Percentiles rank a stretch among this genome's conserved stretches.
Evolutionary conservation across 331 rosid species (phyloP).

Genomic region (Spiraea crenata): DNA sequence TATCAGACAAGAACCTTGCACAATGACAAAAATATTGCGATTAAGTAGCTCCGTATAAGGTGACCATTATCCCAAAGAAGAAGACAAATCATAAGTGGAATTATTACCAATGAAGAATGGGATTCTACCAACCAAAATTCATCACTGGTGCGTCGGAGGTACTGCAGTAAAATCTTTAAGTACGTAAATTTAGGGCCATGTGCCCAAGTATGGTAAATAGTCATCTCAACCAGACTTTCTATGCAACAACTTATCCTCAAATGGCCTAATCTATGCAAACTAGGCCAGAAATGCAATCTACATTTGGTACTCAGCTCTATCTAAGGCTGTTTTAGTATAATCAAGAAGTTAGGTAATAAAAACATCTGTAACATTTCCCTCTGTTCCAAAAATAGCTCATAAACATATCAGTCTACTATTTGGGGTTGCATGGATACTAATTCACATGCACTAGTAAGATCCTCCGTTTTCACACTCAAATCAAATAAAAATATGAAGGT

Average conservation of each 20-base stretch:
- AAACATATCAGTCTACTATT: neutral
- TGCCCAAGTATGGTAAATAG: no score
- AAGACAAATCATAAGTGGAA: neutral
- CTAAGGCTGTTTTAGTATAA: neutral
- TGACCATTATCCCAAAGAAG: neutral
- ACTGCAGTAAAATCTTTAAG: neutral
- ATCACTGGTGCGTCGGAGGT: neutral
- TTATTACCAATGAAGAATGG: neutral
- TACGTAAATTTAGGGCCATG: neutral
- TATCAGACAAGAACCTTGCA: neutral
- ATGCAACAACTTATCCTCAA: neutral
- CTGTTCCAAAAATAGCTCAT: neutral
- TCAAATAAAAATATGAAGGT: neutral
- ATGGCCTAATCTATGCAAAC: neutral
- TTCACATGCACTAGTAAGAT: neutral
- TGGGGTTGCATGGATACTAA: neutral
- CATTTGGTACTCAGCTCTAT: neutral
- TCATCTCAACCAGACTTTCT: neutral
- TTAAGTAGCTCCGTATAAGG: neutral
- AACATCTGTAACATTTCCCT: neutral
- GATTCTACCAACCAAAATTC: slow-evolving; percentile 1
- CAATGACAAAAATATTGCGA: neutral
- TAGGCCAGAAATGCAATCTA: slow-evolving; percentile 1
- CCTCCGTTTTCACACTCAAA: neutral
- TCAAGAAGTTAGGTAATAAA: neutral